Base-by-base conservation (phyloP, 257 asterid genomes). In the Solanum medicagineum region DNA sequence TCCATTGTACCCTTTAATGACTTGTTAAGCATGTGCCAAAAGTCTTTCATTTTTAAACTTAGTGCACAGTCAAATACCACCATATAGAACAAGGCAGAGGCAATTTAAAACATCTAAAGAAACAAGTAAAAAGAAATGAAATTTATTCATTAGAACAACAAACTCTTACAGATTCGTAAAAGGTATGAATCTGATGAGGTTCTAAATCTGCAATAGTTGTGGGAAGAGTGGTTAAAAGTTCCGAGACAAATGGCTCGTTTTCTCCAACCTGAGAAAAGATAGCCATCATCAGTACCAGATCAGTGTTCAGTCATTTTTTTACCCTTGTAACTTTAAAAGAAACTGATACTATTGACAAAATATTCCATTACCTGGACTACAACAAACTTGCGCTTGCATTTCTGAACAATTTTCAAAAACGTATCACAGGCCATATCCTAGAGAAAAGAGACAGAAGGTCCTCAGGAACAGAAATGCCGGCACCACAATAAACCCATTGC, bases 341-440 rank as follows among this genome's bases (percentile, higher is more conserved):
- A 79, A 79, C 63, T 54, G 66, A 57, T 54, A 29, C 20, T 62
- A 29, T 54, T 13, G 22, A 79, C 49, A 79, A 79, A 29, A 8
- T 26, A 32, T 79, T 32, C 36, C 44, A 54, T 29, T 84, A 88
- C 99, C 98, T 95, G 99, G 24, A 91, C 88, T 60, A 93, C 84
- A 45, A 97, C 99, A 88, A 97, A 97, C 90, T 97, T 97, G 45
- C 99, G 96, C 88, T 91, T 97, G 97, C 99, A 97, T 90, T 95
- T 97, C 93, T 97, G 99, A 86, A 97, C 99, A 85, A 97, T 97
- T 89, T 97, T 97, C 93, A 97, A 89, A 92, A 97, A 95, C 9
- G 99, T 97, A 86, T 97, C 99, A 44, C 99, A 95, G 13, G 99
- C 99, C 98, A 97, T 97, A 89, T 97, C 99, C 99, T 97, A 86